Percentiles rank a stretch among this genome's conserved stretches.
These are phyloP conservation scores for Circinella minor DNA, from an alignment of 371 early-diverging fungal species.

Conservation along the genomic window DNA sequence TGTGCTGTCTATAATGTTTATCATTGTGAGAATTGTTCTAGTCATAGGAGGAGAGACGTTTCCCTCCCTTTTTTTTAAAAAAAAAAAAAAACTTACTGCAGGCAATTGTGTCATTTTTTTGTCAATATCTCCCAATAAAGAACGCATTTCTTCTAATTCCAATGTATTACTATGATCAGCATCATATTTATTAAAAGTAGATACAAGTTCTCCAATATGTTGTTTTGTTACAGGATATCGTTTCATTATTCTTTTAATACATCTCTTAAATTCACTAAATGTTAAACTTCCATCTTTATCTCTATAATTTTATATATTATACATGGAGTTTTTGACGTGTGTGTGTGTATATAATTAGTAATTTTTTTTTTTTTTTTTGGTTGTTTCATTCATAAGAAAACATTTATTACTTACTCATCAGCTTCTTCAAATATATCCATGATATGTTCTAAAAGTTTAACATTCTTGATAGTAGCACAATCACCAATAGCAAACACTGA, in stretches of 20 bases:
- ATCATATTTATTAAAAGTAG: constrained; percentile 64
- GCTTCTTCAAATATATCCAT: constrained; percentile 55
- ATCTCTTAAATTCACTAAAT: constrained; percentile 54
- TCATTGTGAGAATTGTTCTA: neutral
- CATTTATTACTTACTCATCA: constrained; percentile 45
- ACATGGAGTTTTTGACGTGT: too few relatives aligned
- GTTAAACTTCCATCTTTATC: constrained; percentile 55
- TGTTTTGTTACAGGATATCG: constrained; percentile 57
- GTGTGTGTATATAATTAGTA: too few relatives aligned
- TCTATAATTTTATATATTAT: too few relatives aligned
- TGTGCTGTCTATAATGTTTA: constrained; percentile 72
- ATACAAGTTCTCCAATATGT: constrained; percentile 53
- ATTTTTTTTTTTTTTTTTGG: too few relatives aligned
- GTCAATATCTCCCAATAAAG: constrained; percentile 64
- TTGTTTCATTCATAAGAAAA: too few relatives aligned
- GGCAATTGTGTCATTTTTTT: constrained; percentile 74
- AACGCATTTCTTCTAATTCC: constrained; percentile 65
- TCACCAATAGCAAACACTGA: constrained; percentile 87
- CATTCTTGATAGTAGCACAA: constrained; percentile 80
- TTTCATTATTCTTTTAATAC: constrained; percentile 35
- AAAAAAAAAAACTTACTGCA: constrained; percentile 50
- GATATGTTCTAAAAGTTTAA: constrained; percentile 59
- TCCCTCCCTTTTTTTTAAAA: neutral
- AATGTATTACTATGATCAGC: constrained; percentile 58
- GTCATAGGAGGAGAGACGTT: neutral